Evolutionary conservation across 2,329 filamentous ascomycete genomes (phyloP), one percentile per base, ranked within the genome.

Genomic region (Penicillium glabrum): DNA sequence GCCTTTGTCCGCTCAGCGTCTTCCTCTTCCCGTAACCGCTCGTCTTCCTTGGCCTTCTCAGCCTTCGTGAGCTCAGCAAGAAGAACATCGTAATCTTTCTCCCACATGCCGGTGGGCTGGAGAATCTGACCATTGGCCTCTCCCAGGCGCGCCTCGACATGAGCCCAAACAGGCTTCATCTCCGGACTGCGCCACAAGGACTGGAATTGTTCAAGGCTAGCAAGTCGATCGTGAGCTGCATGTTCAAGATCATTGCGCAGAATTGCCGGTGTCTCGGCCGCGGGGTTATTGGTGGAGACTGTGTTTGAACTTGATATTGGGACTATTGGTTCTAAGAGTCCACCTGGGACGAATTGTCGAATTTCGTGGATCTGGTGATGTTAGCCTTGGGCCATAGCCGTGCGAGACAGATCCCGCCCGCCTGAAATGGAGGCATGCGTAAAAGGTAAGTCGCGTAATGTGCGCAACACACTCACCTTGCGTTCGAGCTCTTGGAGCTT

Each of bases 401-500:
- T 14, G 1, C 3, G 10, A 41, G 0, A 14, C n/a, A 41, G 14
- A 9, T 11, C 3, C 5, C 14, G 3, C 13, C 5, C 19, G 19
- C n/a, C 9, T 41, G 3, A 2, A 5, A 41, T 13, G 19, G 46
- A 35, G 16, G 19, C 19, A 13, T 16, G 11, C 2, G 21, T 4
- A 37, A 23, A 3, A 8, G 31, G 1, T 11, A 6, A 41, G 6
- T 4, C 23, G 39, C 39, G 19, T 1, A 27, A 45, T 44, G 13
- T 35, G 26, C 23, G 27, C 24, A 14, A 26, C 14, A 51, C 31
- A 39, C 61, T 33, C 39, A 72, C 70, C 60, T 63, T 70, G 11
- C 65, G 56, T 52, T 77, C 75, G 26, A 77, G 59, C 54, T 77
- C 68, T 57, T 77, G 75, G 3, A 77, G 65, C 47, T 75, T 75